Conservation (phyloP, 176 grass and related monocot genomes). For the Metroxylon sagu region DNA sequence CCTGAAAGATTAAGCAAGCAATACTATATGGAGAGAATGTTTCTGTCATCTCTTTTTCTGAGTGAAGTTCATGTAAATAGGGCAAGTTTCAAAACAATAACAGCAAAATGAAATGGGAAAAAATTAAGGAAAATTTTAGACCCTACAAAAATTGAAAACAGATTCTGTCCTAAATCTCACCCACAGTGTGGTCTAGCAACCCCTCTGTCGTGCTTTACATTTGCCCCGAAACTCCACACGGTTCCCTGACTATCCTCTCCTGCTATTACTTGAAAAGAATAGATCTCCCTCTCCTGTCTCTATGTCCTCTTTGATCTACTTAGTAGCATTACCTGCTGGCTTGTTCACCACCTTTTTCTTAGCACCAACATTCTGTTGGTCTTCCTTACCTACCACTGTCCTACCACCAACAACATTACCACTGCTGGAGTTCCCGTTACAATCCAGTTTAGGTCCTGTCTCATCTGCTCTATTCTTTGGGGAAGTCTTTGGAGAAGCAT, state of each 20-base stretch:
- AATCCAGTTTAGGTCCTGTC: neutral
- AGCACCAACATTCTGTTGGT: neutral
- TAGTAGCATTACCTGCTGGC: neutral
- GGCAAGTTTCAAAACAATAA: no score
- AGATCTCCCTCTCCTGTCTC: neutral
- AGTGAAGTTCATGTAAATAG: no score
- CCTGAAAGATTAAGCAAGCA: no score
- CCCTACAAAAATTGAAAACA: neutral
- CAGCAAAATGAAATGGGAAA: no score
- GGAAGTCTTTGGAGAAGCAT: conserved; percentile 2
- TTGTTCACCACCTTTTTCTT: neutral
- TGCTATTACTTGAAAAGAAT: neutral
- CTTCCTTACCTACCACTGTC: neutral
- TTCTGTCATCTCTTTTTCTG: no score
- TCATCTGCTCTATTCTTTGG: neutral
- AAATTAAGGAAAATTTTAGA: no score
- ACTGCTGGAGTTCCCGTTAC: conserved; percentile 1
- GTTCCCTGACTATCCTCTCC: neutral
- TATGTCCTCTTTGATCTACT: neutral
- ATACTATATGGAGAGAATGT: no score
- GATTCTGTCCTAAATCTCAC: neutral
- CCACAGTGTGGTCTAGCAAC: neutral
- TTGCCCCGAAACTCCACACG: neutral
- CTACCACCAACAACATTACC: neutral
- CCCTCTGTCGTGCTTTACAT: conserved; percentile 8